Conservation (phyloP, 1,284 basidiomycete species). For the Pterulicium gracile region DNA sequence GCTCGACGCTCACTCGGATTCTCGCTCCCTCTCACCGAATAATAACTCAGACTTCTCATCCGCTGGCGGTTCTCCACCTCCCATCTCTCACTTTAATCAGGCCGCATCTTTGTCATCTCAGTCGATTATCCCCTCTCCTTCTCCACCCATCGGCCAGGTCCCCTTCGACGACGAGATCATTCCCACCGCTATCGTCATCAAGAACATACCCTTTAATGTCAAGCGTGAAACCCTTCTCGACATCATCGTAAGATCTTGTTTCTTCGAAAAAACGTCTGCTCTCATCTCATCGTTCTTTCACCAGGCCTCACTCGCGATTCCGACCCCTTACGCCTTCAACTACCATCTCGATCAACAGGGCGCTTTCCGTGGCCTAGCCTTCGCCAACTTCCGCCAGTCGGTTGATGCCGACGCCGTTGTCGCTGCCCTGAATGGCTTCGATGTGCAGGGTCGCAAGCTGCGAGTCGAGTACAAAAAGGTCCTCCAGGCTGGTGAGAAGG, state of each 20-base stretch:
- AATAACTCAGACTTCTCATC: conserved; percentile 81
- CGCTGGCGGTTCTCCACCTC: conserved; percentile 62
- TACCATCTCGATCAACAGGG: conserved; percentile 93
- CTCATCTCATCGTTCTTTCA: conserved; percentile 11
- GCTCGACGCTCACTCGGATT: conserved; percentile 63
- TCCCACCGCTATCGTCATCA: conserved; percentile 98
- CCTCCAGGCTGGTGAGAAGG: conserved; percentile 96
- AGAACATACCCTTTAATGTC: conserved; percentile 99
- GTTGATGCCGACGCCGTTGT: conserved; percentile 93
- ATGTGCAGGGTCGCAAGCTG: conserved; percentile 96
- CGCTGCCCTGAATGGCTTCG: conserved; percentile 89
- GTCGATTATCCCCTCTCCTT: conserved; percentile 32
- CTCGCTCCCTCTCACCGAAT: conserved; percentile 72
- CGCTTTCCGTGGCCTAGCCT: conserved; percentile 94
- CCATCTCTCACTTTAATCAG: conserved; percentile 43
- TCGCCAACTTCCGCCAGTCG: conserved; percentile 94
- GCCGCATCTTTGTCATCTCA: conserved; percentile 34
- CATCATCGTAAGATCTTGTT: conserved; percentile 67
- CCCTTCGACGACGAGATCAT: conserved; percentile 87
- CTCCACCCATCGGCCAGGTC: not conserved
- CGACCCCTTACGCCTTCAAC: conserved; percentile 99
- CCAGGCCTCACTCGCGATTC: conserved; percentile 81
- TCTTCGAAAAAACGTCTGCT: conserved; percentile 11
- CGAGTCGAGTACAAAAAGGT: conserved; percentile 99
- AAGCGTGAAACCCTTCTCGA: conserved; percentile 92